Base-by-base conservation (phyloP, 2,329 filamentous ascomycete species). In the Camptophora hylomeconis region DNA sequence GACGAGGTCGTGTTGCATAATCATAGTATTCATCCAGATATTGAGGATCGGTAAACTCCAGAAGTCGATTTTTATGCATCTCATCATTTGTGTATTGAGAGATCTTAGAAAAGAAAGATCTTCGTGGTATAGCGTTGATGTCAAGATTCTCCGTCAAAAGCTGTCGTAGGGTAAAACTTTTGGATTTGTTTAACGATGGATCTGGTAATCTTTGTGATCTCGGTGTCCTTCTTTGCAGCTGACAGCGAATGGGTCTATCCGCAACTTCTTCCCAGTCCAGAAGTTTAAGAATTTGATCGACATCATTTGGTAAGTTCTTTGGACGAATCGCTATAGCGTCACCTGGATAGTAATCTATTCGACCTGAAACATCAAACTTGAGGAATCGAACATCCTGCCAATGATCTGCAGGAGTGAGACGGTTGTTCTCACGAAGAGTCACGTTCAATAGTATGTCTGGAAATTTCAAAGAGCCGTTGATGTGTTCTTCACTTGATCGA, bases 311-410 rank as follows among this genome's bases (percentile, higher is more conserved):
- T 37, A 83, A 86, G 52, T 94, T 95, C 49, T 87, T 87, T 4
- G 89, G 87, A 35, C 78, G 84, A 11, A 98, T 69, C 5, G 75
- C 74, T 5, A 92, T 59, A 14, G 81, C 77, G 44, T 92, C 81
- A 5, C 87, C 86, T 0, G 89, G 84, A 1, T 48, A 49, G 45
- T 75, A 78, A 24, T 51, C 58, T 49, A 57, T 52, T 2, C 47
- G 40, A 24, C 46, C 49, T 3, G 54, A 44, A 8, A 61, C 54
- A 7, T 50, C 62, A 9, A 95, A 61, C 2, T 62, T 66, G n/a
- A 94, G 55, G 29, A 80, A 70, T 0, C 89, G 79, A 24, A 95
- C 87, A 57, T 98, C 89, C 58, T 98, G 89, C 76, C 83, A 94
- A 56, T 98, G 89, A 2, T 61, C 60, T 1, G 52, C 26, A 0